Percentiles rank a stretch among this genome's conserved stretches.
These are phyloP conservation scores for Nicotiana tabacum DNA, from an alignment of 257 asterid species.

Conservation along the genomic window DNA sequence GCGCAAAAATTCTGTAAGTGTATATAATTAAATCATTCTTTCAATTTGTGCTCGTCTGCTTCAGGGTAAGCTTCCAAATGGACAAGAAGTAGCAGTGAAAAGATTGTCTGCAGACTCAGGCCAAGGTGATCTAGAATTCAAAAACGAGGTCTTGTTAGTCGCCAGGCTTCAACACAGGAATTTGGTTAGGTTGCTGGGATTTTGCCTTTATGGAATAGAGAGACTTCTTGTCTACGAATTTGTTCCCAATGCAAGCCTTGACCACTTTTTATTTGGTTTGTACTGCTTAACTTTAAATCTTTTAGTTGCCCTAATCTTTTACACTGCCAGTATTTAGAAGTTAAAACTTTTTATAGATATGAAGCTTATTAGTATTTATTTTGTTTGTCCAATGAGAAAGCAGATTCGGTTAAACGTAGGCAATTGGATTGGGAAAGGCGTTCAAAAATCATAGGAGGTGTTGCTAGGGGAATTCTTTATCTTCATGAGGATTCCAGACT, in stretches of 20 bases:
- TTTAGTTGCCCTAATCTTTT: too few relatives aligned
- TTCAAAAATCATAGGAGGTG: conserved; percentile 16
- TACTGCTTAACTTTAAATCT: background rate
- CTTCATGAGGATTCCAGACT: conserved; percentile 27
- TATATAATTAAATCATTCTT: too few relatives aligned
- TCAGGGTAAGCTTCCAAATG: conserved; percentile 23
- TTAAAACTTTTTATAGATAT: background rate
- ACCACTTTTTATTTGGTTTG: conserved; percentile 23
- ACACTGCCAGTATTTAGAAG: too few relatives aligned
- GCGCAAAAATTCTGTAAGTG: background rate
- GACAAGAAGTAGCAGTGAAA: conserved; percentile 25
- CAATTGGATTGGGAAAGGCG: conserved; percentile 14
- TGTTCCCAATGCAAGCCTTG: conserved; percentile 25
- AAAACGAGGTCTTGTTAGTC: conserved; percentile 17
- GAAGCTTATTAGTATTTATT: background rate
- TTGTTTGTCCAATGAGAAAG: background rate
- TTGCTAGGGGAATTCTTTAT: conserved; percentile 20
- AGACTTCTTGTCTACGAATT: conserved; percentile 22
- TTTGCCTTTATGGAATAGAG: conserved; percentile 22
- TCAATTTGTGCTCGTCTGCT: background rate
- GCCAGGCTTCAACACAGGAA: conserved; percentile 26
- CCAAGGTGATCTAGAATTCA: conserved; percentile 20
- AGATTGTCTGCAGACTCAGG: conserved; percentile 12
- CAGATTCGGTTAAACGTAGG: background rate
- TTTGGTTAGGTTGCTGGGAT: conserved; percentile 25